Percentiles rank a stretch among this genome's conserved stretches.
These are phyloP conservation scores for Nemania abortiva DNA, from an alignment of 2,329 filamentous ascomycete species.

Conservation along the genomic window DNA sequence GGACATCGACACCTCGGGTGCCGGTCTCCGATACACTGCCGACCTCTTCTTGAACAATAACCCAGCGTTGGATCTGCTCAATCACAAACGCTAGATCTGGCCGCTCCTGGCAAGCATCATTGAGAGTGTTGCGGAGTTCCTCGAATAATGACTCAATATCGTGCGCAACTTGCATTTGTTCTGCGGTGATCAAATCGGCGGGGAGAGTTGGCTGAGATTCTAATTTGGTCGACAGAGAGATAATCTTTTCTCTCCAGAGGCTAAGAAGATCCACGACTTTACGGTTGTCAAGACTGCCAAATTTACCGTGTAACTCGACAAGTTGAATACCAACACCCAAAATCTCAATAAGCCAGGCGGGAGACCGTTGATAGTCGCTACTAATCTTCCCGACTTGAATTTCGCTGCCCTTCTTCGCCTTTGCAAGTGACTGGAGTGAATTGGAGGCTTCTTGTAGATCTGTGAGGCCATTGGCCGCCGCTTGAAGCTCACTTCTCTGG, in stretches of 20 bases:
- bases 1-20: constrained; percentile 53
- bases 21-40: constrained; percentile 24
- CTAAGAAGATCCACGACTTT: constrained; percentile 60
- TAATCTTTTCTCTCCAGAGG: constrained; percentile 64
- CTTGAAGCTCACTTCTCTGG: constrained; percentile 67
- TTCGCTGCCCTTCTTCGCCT: constrained; percentile 38
- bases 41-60: constrained; percentile 54
- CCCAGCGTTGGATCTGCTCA: constrained; percentile 75
- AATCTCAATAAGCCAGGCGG: constrained; percentile 76
- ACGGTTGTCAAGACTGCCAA: constrained; percentile 66
- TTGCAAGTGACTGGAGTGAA: constrained; percentile 54
- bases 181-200: constrained; percentile 59
- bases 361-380: constrained; percentile 48
- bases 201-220: constrained; percentile 63
- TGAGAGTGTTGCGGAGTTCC: constrained; percentile 57
- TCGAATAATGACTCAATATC: constrained; percentile 55
- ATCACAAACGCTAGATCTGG: constrained; percentile 74
- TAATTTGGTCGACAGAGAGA: constrained; percentile 57
- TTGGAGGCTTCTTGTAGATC: constrained; percentile 55
- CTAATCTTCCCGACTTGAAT: constrained; percentile 40
- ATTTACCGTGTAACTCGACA: constrained; percentile 73
- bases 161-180: constrained; percentile 51
- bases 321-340: constrained; percentile 72
- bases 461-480: constrained; percentile 54
- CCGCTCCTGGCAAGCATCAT: constrained; percentile 57